Conservation (phyloP, 1,284 basidiomycete genomes). For the Puccinia novopanici region DNA sequence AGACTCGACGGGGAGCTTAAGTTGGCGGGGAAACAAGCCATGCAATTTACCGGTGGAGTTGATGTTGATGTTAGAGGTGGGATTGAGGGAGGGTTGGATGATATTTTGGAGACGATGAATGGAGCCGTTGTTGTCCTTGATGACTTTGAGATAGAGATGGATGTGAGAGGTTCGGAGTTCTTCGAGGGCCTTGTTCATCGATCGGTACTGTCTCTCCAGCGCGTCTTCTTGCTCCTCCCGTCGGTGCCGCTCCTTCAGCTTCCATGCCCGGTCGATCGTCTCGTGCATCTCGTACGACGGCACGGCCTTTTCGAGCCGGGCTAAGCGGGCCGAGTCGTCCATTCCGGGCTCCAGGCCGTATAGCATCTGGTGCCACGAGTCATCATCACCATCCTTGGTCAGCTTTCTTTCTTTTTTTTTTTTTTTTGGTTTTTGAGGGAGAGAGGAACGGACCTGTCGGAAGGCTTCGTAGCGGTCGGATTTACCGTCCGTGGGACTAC, state of each 20-base stretch:
- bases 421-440: neutral
- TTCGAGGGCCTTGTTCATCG: slow-evolving; percentile 46
- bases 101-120: slow-evolving; percentile 39
- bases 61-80: neutral
- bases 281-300: slow-evolving; percentile 39
- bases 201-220: slow-evolving; percentile 28
- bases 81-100: neutral
- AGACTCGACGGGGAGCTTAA: slow-evolving; percentile 75
- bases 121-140: slow-evolving; percentile 31
- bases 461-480: slow-evolving; percentile 37
- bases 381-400: too few species aligned
- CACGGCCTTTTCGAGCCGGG: neutral
- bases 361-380: slow-evolving; percentile 27
- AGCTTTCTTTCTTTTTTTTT: too few species aligned
- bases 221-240: neutral
- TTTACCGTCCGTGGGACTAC: slow-evolving; percentile 7
- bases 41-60: slow-evolving; percentile 42
- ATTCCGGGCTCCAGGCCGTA: slow-evolving; percentile 22
- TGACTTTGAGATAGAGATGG: slow-evolving; percentile 8
- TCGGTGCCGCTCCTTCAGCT: slow-evolving; percentile 25
- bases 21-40: slow-evolving; percentile 78
- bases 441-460: slow-evolving; percentile 28
- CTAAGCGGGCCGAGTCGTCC: neutral
- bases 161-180: slow-evolving; percentile 32
- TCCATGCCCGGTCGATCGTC: slow-evolving; percentile 48